Evolutionary conservation across 352 stramenopile species (phyloP).

Genomic region (Phytophthora sp.): DNA sequence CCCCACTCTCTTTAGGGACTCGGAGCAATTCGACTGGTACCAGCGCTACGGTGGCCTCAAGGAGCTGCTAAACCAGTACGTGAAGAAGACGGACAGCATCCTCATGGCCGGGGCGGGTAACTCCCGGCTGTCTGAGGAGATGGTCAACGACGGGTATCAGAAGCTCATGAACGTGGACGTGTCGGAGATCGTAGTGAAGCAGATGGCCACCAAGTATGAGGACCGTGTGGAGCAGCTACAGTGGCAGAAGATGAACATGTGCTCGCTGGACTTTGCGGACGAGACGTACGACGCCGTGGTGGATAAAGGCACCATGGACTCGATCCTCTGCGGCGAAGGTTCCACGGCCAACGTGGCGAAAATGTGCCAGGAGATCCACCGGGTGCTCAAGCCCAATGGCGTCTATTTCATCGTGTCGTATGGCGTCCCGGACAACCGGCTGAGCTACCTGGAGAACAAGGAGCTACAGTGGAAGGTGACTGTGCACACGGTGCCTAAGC

Average conservation of each 20-base stretch:
- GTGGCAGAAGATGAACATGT: constrained; percentile 97
- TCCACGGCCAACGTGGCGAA: constrained; percentile 95
- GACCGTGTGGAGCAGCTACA: constrained; percentile 90
- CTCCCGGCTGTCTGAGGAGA: constrained; percentile 94
- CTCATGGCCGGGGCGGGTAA: constrained; percentile 95
- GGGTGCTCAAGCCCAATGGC: constrained; percentile 95
- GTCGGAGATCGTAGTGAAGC: constrained; percentile 93
- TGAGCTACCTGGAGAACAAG: constrained; percentile 97
- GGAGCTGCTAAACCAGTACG: constrained; percentile 90
- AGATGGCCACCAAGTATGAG: constrained; percentile 94
- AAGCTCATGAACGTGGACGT: constrained; percentile 97
- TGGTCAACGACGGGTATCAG: constrained; percentile 95
- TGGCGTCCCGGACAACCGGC: constrained; percentile 94
- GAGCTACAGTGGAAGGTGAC: constrained; percentile 95
- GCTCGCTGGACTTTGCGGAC: constrained; percentile 93
- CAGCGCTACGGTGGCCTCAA: constrained; percentile 92
- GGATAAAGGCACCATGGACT: constrained; percentile 96
- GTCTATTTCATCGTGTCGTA: constrained; percentile 97
- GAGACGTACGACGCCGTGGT: constrained; percentile 95
- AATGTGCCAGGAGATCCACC: constrained; percentile 94
- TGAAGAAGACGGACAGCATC: constrained; percentile 95
- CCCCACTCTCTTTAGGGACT: constrained; percentile 59
- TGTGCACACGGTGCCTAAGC: constrained; percentile 96
- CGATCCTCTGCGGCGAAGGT: constrained; percentile 95
- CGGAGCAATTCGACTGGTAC: constrained; percentile 95